These are phyloP conservation scores for Pisolithus microcarpus DNA, from an alignment of 768 basidiomycete genomes.

Conservation along the genomic window DNA sequence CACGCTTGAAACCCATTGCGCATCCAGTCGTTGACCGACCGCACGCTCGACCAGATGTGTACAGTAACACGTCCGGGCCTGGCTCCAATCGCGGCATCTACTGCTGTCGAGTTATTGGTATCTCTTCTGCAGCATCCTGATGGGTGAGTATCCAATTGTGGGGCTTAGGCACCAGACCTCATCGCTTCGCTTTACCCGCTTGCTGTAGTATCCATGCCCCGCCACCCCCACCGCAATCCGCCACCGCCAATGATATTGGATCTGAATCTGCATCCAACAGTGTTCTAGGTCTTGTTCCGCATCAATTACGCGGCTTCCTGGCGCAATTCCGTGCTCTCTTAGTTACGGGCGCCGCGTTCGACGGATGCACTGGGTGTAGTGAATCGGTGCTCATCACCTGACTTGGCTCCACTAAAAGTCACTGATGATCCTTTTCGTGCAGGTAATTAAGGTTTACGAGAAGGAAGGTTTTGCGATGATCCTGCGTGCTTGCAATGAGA, in stretches of 20 bases:
- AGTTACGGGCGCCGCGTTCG: conserved; percentile 82
- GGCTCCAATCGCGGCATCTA: conserved; percentile 86
- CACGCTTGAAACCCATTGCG: too few species aligned
- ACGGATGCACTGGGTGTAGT: conserved; percentile 86
- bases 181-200: conserved; percentile 2
- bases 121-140: conserved; percentile 85
- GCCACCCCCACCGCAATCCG: conserved; percentile 48
- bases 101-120: conserved; percentile 87
- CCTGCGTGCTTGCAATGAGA: conserved; percentile 75
- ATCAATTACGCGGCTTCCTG: conserved; percentile 88
- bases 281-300: conserved; percentile 84
- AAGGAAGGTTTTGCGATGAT: conserved; percentile 76
- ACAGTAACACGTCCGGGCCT: conserved; percentile 95
- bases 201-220: conserved; percentile 52
- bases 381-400: conserved; percentile 46
- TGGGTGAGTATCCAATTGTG: conserved; percentile 44
- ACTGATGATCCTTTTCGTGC: neutral
- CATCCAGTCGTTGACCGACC: conserved; percentile 64
- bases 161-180: neutral
- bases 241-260: conserved; percentile 5
- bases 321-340: conserved; percentile 79
- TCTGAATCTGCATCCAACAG: conserved; percentile 28
- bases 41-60: conserved; percentile 98
- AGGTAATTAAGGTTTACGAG: conserved; percentile 83
- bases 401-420: neutral